A percentile compares a stretch with the other conserved stretches of the same genome.
phyloP scores from a whole-genome alignment of 2,329 filamentous ascomycete species.

The Triangularia verruculosa region DNA sequence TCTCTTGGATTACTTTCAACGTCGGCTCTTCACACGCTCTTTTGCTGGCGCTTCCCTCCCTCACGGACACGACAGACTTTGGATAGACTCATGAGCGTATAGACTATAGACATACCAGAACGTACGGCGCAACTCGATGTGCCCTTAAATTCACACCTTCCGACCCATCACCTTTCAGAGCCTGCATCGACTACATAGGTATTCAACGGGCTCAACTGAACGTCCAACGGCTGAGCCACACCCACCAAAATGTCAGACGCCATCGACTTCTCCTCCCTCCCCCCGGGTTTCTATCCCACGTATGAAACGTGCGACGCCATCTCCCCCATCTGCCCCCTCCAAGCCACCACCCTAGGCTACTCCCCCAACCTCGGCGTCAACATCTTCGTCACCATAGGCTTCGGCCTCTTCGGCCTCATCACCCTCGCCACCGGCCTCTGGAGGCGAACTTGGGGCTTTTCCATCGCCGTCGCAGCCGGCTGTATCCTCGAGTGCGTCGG shows the following conservation, averaged over 20 bases:
- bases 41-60: neutral
- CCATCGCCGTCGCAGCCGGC: constrained; percentile 47
- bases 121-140: neutral
- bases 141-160: neutral
- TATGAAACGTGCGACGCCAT: constrained; percentile 38
- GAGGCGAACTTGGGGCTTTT: constrained; percentile 56
- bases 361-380: constrained; percentile 54
- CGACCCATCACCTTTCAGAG: neutral
- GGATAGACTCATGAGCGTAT: neutral
- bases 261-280: constrained; percentile 32
- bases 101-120: neutral
- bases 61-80: neutral
- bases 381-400: constrained; percentile 50
- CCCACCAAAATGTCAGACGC: constrained; percentile 33
- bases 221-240: constrained; percentile 10
- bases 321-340: constrained; percentile 46
- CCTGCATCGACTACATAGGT: neutral
- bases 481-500: constrained; percentile 52
- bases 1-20: neutral
- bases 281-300: constrained; percentile 18
- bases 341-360: constrained; percentile 54
- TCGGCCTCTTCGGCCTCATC: constrained; percentile 44
- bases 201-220: neutral
- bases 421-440: constrained; percentile 45
- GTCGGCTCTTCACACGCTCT: neutral